Conservation (phyloP, 495 filamentous ascomycete genomes). For the Poronia punctata region DNA sequence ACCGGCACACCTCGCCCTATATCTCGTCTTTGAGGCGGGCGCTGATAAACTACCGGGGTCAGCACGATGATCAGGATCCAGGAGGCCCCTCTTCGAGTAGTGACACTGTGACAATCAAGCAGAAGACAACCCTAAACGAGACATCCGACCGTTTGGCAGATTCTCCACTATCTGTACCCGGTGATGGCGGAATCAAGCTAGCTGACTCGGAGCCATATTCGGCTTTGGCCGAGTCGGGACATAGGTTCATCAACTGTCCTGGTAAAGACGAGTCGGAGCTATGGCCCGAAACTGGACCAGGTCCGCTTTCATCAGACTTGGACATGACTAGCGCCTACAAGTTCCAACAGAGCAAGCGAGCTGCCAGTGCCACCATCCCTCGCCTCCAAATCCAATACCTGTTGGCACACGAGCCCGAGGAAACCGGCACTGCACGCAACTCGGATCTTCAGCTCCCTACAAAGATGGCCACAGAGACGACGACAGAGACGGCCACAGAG, state of each 20-base stretch:
- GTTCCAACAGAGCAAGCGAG: constrained; percentile 30
- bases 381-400: constrained; percentile 19
- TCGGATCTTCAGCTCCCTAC: neutral
- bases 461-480: neutral
- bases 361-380: constrained; percentile 7
- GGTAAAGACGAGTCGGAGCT: constrained; percentile 8
- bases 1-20: neutral
- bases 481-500: neutral
- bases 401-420: constrained; percentile 14
- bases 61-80: no score
- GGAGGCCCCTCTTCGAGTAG: no score
- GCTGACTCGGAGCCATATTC: constrained; percentile 9
- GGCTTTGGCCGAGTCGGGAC: constrained; percentile 17
- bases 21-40: neutral
- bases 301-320: constrained; percentile 13
- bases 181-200: constrained; percentile 4
- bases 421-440: neutral
- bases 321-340: constrained; percentile 36
- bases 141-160: neutral
- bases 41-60: neutral
- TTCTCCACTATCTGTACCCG: neutral
- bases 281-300: constrained; percentile 4
- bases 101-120: no score
- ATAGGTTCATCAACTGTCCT: constrained; percentile 24
- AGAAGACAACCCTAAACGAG: no score